phyloP scores from a whole-genome alignment of 1,284 basidiomycete species.

The Xerocomus tenax region DNA sequence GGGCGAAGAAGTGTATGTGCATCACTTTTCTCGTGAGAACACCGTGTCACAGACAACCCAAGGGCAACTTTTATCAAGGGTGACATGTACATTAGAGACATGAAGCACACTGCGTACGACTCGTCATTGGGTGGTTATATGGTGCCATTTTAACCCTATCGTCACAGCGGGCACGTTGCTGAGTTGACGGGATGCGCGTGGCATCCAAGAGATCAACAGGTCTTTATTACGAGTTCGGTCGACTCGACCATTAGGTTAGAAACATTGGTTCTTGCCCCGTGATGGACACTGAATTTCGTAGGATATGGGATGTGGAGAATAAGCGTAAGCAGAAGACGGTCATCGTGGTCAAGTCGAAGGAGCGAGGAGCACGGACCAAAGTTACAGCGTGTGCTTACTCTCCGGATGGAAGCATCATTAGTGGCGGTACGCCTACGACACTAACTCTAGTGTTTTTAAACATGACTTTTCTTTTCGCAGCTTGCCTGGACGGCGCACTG shows the following conservation, averaged over 20 bases:
- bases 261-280: not conserved
- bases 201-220: constrained; percentile 77
- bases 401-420: constrained; percentile 76
- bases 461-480: constrained; percentile 34
- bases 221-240: constrained; percentile 87
- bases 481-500: constrained; percentile 82
- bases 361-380: constrained; percentile 89
- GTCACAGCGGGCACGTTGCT: constrained; percentile 83
- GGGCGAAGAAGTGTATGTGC: constrained; percentile 77
- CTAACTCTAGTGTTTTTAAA: not conserved
- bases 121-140: not conserved
- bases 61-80: constrained; percentile 89
- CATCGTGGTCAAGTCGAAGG: constrained; percentile 93
- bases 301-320: constrained; percentile 90
- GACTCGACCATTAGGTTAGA: constrained; percentile 87
- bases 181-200: constrained; percentile 85
- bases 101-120: constrained; percentile 87
- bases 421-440: constrained; percentile 57
- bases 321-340: constrained; percentile 86
- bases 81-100: constrained; percentile 95
- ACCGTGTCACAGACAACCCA: constrained; percentile 43
- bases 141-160: constrained; percentile 8
- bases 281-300: constrained; percentile 27
- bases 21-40: constrained; percentile 17
- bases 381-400: constrained; percentile 84